Base-by-base conservation (phyloP, 768 basidiomycete species). In the Kwoniella europaea region DNA sequence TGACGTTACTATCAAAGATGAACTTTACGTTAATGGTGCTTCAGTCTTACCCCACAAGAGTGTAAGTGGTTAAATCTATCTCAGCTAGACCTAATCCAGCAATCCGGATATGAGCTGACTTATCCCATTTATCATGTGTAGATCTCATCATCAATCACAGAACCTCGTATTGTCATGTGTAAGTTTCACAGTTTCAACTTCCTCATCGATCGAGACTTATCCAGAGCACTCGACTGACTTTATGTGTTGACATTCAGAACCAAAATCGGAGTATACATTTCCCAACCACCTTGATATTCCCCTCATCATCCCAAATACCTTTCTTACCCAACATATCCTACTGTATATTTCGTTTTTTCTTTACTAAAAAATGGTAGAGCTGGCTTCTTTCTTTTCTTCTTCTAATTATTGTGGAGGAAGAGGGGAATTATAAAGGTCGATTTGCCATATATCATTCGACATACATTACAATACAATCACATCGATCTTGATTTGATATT, bases 1-100 rank as follows among this genome's bases (percentile, higher is more conserved):
- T 75, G 86, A 86, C 63, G 85, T 86, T 24, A 82, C 83, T 43
- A 84, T 86, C 83, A 86, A 86, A 83, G 86, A 86, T 71, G 86
- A 86, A 75, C 74, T 86, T 16, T 84, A 82, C 75, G 79, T 86
- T 73, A 85, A 85, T 73, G 85, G 85, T 29, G 86, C 85, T 63
- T 83, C 82, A 7, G 84, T 85, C 54, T 74, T 84, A 57, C 84
- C 82, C 27, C 82, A 83, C 80, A 83, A 83, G 80, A 83, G 81
- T 71, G 82, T 82, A 68, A 78, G 82, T 80, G 22, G 35, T 55
- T 15, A 53, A 0, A 16, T 22, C 15, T 24, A 27, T 13, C 22
- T 24, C 50, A 52, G 35, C 53, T 58, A 10, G 2, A 22, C 42
- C 27, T n/a, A 60, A 18, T 62, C 68, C 64, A 55, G 50, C 0